A percentile compares a stretch with the other conserved stretches of the same genome.
Conservation (phyloP, 2,329 filamentous ascomycete genomes). For the Coniella lustricola region DNA sequence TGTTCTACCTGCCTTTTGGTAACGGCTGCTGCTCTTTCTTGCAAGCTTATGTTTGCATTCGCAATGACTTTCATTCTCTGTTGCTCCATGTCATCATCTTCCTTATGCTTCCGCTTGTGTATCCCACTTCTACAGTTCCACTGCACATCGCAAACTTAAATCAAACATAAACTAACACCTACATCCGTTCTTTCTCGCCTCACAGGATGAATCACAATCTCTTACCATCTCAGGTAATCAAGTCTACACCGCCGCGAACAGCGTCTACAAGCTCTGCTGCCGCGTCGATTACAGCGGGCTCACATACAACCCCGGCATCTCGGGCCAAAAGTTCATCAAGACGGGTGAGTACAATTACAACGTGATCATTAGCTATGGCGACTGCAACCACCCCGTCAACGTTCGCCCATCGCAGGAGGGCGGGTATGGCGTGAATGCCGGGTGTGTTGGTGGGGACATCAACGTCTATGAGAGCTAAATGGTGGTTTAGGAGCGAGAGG, state of each 20-base stretch:
- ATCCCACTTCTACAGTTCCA: no score
- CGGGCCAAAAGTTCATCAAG: slow-evolving; percentile 10
- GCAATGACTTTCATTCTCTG: no score
- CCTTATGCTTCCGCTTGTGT: not conserved
- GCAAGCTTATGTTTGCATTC: no score
- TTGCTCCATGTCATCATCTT: no score
- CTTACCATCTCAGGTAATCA: not conserved
- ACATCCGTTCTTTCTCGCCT: not conserved
- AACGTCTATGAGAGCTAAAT: slow-evolving; percentile 3
- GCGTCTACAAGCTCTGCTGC: slow-evolving; percentile 10
- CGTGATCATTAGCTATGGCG: slow-evolving; percentile 3
- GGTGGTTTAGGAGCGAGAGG: not conserved
- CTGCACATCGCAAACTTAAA: no score
- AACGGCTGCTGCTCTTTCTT: no score
- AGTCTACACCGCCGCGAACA: not conserved
- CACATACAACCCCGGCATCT: not conserved
- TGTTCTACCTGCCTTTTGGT: no score
- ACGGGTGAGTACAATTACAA: slow-evolving; percentile 1
- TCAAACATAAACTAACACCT: not conserved
- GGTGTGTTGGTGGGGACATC: slow-evolving; percentile 6
- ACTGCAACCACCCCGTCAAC: not conserved
- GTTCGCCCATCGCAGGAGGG: not conserved
- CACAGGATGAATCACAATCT: not conserved
- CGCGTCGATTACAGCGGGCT: not conserved
- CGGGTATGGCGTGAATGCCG: slow-evolving; percentile 4